A percentile compares a stretch with the other conserved stretches of the same genome.
These are phyloP conservation scores for Leptographium lundbergii DNA, from an alignment of 2,329 filamentous ascomycete genomes.

Conservation along the genomic window DNA sequence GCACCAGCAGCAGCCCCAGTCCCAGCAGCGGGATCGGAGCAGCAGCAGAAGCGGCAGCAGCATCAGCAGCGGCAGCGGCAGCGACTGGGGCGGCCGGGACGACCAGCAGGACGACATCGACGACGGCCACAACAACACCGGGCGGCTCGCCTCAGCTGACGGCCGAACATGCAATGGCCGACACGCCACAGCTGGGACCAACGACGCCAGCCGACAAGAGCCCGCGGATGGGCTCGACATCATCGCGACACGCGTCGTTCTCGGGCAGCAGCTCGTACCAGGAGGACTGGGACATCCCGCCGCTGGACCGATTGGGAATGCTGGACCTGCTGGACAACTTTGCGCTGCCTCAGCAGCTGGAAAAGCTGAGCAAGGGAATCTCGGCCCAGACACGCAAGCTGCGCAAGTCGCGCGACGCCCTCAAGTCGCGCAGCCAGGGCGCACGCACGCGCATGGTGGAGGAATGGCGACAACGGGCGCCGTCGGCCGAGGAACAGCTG, in stretches of 20 bases:
- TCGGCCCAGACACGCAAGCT: conserved; percentile 77
- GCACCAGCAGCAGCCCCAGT: conserved; percentile 4
- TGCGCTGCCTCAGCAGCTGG: conserved; percentile 76
- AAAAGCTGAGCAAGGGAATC: conserved; percentile 76
- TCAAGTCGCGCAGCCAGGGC: conserved; percentile 61
- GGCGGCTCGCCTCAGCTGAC: conserved; percentile 31
- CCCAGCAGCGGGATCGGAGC: neutral
- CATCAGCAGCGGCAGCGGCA: neutral
- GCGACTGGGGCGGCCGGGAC: neutral
- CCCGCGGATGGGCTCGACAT: conserved; percentile 23
- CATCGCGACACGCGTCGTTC: conserved; percentile 70
- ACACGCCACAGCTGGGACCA: conserved; percentile 39
- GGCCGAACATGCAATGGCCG: conserved; percentile 24
- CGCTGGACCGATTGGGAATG: conserved; percentile 77
- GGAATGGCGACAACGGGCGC: conserved; percentile 78
- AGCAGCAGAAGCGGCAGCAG: neutral
- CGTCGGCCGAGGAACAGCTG: conserved; percentile 81
- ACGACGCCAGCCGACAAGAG: conserved; percentile 12
- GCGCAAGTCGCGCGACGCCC: conserved; percentile 64
- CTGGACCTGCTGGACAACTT: conserved; percentile 94
- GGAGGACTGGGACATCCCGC: conserved; percentile 82
- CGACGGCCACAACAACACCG: conserved; percentile 6
- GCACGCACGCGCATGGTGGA: conserved; percentile 87
- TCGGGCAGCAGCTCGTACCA: conserved; percentile 78
- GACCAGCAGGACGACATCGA: neutral